Evolutionary conservation across 306 rosid species (phyloP).

Genomic region (Datisca glomerata): DNA sequence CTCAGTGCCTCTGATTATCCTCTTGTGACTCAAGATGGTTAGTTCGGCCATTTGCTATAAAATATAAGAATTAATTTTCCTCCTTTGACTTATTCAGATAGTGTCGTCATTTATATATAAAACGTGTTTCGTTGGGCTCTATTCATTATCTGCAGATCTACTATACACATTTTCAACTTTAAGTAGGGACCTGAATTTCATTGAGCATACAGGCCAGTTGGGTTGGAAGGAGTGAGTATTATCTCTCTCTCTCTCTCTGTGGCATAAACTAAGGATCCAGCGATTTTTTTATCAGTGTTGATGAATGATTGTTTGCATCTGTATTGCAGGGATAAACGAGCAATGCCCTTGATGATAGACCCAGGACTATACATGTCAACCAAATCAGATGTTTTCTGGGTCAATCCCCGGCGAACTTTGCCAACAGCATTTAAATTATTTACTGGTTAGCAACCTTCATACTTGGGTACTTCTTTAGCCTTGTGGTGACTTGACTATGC

Average conservation of each 20-base stretch:
- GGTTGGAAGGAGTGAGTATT: conserved; percentile 80
- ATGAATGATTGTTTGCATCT: neutral
- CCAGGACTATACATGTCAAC: conserved; percentile 70
- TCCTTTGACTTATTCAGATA: no score
- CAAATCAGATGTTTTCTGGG: conserved; percentile 65
- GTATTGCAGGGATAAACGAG: conserved; percentile 69
- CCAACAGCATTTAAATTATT: conserved; percentile 79
- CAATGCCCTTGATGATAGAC: conserved; percentile 78
- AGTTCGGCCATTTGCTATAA: conserved; percentile 13
- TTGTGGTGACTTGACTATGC: no score
- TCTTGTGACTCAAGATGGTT: conserved; percentile 95
- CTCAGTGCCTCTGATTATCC: conserved; percentile 99
- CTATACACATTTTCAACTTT: conserved; percentile 41
- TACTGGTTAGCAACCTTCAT: conserved; percentile 86
- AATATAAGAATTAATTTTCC: neutral
- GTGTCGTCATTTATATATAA: neutral
- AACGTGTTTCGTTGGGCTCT: neutral
- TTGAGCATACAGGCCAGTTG: conserved; percentile 84
- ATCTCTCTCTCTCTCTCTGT: conserved; percentile 3
- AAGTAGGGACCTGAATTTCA: conserved; percentile 62
- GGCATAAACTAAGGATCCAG: neutral
- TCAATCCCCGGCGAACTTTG: conserved; percentile 51
- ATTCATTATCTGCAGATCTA: conserved; percentile 63
- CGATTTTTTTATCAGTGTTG: neutral
- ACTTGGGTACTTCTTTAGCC: no score